Evolutionary conservation across 306 rosid species (phyloP).

Genomic region (Pachyrhizus erosus): DNA sequence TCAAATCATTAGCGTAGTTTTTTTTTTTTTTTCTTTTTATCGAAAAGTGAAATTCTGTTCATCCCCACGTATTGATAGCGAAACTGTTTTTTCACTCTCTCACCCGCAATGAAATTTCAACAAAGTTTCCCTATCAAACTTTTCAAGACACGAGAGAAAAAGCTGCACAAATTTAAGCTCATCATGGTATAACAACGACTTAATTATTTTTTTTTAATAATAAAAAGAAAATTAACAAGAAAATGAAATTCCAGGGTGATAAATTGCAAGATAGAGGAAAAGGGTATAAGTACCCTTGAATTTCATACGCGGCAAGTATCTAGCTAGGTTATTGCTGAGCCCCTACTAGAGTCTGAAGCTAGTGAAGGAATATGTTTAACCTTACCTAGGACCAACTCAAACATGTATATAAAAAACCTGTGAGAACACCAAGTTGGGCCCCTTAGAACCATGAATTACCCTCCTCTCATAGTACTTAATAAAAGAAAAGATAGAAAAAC

Average conservation of each 20-base stretch:
- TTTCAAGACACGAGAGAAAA: neutral
- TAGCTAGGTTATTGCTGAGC: neutral
- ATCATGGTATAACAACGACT: too few species aligned
- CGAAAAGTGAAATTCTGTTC: conserved; percentile 32
- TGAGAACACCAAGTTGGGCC: neutral
- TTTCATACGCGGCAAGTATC: neutral
- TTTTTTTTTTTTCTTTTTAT: neutral
- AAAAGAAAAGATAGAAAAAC: too few species aligned
- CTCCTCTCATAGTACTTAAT: neutral
- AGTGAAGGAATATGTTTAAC: conserved; percentile 24
- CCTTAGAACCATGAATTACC: neutral
- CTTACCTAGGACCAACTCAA: conserved; percentile 28
- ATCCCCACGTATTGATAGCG: conserved; percentile 16
- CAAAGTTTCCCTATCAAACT: conserved; percentile 12
- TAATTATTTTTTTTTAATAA: too few species aligned
- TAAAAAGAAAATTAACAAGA: too few species aligned
- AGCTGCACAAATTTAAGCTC: too few species aligned
- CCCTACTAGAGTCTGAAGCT: neutral
- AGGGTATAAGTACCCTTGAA: neutral
- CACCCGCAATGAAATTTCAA: conserved; percentile 36
- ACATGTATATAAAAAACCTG: neutral
- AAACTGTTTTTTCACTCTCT: conserved; percentile 2
- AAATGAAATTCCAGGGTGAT: neutral
- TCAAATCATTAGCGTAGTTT: conserved; percentile 45
- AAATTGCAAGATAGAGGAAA: neutral